Conservation (phyloP, 2,329 filamentous ascomycete species). For the Geosmithia morbida region DNA sequence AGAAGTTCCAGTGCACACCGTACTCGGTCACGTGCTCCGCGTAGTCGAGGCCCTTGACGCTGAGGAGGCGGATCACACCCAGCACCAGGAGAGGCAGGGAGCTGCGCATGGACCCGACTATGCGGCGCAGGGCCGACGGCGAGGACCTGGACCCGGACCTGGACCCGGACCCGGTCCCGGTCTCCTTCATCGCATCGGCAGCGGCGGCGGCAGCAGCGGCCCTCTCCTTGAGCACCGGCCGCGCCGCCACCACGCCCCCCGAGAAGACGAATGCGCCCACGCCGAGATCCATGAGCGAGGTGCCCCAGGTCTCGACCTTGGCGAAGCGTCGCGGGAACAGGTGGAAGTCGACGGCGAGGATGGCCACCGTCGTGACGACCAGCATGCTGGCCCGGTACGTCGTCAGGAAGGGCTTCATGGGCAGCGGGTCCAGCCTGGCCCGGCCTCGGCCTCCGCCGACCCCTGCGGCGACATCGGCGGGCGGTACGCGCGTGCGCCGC, state of each 20-base stretch:
- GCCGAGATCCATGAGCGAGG: constrained; percentile 95
- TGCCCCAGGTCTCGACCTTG: constrained; percentile 98
- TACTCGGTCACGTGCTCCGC: constrained; percentile 96
- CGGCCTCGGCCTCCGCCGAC: constrained; percentile 18
- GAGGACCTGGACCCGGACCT: no score
- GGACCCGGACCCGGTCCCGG: no score
- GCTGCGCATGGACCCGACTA: constrained; percentile 59
- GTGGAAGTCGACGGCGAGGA: constrained; percentile 91
- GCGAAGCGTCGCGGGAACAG: constrained; percentile 90
- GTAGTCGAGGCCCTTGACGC: constrained; percentile 89
- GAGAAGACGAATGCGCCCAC: constrained; percentile 97
- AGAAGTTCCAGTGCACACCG: constrained; percentile 99
- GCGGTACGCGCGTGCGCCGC: constrained; percentile 8
- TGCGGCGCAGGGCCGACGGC: constrained; percentile 24
- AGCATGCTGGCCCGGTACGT: constrained; percentile 87
- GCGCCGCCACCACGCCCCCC: constrained; percentile 76
- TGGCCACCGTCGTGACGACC: constrained; percentile 75
- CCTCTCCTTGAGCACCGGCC: constrained; percentile 60
- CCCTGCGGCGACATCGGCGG: constrained; percentile 13
- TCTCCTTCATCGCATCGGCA: constrained; percentile 6
- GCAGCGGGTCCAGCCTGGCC: constrained; percentile 32
- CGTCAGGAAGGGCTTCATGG: constrained; percentile 84
- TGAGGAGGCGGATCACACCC: constrained; percentile 68
- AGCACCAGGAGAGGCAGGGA: constrained; percentile 70
- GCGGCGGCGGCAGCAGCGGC: constrained; percentile 22